Evolutionary conservation across 108 stramenopile genomes (phyloP).

Genomic region (Pseudonitzschia delicatissima): DNA sequence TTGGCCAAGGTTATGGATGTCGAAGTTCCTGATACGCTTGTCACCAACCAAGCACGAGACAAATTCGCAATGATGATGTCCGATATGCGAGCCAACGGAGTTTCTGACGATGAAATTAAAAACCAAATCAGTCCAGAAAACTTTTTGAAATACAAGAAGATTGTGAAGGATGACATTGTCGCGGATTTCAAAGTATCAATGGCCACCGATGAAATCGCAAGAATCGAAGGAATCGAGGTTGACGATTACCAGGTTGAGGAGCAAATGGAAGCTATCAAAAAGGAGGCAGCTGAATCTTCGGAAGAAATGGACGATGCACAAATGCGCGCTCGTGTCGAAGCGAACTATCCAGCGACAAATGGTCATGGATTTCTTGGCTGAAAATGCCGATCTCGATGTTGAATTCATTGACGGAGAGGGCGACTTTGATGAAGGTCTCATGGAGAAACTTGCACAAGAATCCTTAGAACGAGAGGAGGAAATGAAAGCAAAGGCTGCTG

Average conservation of each 20-base stretch:
- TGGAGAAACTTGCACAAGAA: constrained; percentile 79
- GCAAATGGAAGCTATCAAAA: constrained; percentile 68
- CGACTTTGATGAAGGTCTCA: constrained; percentile 70
- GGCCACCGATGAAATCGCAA: constrained; percentile 83
- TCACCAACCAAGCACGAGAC: constrained; percentile 89
- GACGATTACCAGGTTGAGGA: constrained; percentile 83
- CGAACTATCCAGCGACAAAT: constrained; percentile 71
- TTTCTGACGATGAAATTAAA: constrained; percentile 89
- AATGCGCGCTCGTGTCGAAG: constrained; percentile 71
- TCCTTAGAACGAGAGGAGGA: constrained; percentile 59
- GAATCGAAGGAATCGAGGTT: constrained; percentile 75
- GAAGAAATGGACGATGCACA: constrained; percentile 70
- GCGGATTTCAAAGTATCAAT: constrained; percentile 82
- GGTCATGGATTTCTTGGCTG: constrained; percentile 82
- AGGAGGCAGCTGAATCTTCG: constrained; percentile 59
- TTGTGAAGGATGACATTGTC: constrained; percentile 70
- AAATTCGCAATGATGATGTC: constrained; percentile 97
- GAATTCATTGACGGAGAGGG: constrained; percentile 61
- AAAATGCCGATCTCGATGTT: constrained; percentile 69
- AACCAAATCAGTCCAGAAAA: constrained; percentile 88
- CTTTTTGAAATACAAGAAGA: constrained; percentile 93
- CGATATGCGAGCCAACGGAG: constrained; percentile 86
- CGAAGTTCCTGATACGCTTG: constrained; percentile 88
- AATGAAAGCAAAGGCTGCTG: neutral
- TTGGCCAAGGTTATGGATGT: constrained; percentile 71